phyloP scores from a whole-genome alignment of 2,329 filamentous ascomycete species.

The Exophiala phaeomuriformis region DNA sequence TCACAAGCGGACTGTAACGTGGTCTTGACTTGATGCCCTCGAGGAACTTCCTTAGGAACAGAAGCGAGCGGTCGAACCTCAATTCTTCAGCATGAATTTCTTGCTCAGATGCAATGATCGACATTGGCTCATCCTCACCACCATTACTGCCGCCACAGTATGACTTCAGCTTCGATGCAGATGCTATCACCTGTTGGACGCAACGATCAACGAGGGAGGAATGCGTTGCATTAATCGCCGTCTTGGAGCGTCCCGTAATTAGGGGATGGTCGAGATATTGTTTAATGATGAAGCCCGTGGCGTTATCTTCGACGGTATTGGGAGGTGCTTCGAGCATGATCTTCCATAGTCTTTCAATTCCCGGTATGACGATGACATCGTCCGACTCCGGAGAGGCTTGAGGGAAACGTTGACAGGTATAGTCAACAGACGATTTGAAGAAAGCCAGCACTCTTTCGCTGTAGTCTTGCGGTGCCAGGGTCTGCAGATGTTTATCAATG shows the following conservation, averaged over 20 bases:
- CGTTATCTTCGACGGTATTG: slow-evolving; percentile 57
- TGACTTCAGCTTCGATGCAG: slow-evolving; percentile 52
- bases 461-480: slow-evolving; percentile 17
- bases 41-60: slow-evolving; percentile 61
- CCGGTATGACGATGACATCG: slow-evolving; percentile 41
- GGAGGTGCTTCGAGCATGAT: slow-evolving; percentile 65
- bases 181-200: slow-evolving; percentile 58
- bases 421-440: slow-evolving; percentile 16
- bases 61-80: slow-evolving; percentile 61
- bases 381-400: slow-evolving; percentile 33
- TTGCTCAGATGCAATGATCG: slow-evolving; percentile 43
- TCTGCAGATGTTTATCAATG: slow-evolving; percentile 18
- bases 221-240: slow-evolving; percentile 53
- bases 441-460: slow-evolving; percentile 20
- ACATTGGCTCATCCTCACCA: slow-evolving; percentile 49
- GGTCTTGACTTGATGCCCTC: slow-evolving; percentile 45
- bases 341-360: slow-evolving; percentile 70
- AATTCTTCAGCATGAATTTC: slow-evolving; percentile 51
- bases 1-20: slow-evolving; percentile 48
- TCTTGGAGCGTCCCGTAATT: slow-evolving; percentile 37
- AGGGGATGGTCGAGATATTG: slow-evolving; percentile 57
- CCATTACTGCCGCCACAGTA: slow-evolving; percentile 40
- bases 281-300: slow-evolving; percentile 64
- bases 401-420: slow-evolving; percentile 13
- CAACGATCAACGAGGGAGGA: slow-evolving; percentile 66